Percentiles rank a stretch among this genome's conserved stretches.
Evolutionary conservation across 352 stramenopile genomes (phyloP).

Genomic region (Phytophthora rubi): DNA sequence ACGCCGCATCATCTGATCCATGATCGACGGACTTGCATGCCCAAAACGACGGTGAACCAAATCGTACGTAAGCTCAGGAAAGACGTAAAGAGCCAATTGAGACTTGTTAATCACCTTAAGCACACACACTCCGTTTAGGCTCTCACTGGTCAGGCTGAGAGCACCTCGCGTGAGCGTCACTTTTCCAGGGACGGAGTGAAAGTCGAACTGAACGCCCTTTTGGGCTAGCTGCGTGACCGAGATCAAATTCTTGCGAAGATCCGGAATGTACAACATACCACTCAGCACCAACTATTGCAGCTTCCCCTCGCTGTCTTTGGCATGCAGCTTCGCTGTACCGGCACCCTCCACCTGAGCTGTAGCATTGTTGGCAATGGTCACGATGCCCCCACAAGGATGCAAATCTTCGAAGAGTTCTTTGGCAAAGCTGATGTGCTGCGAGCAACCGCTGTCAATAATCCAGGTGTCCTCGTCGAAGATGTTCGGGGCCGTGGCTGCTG

Average conservation of each 20-base stretch:
- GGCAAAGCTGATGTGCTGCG: slow-evolving; percentile 14
- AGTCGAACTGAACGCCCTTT: neutral
- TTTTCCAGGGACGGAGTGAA: neutral
- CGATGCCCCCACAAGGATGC: neutral
- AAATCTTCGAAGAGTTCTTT: slow-evolving; percentile 4
- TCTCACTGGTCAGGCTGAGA: neutral
- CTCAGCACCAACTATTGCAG: neutral
- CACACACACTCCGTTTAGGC: neutral
- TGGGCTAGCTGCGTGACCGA: neutral
- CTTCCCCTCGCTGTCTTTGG: neutral
- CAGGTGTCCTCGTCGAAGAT: neutral
- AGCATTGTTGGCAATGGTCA: slow-evolving; percentile 12
- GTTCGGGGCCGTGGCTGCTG: neutral
- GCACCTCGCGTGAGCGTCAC: neutral
- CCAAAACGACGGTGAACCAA: neutral
- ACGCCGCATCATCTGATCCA: neutral
- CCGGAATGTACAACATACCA: neutral
- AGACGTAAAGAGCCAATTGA: neutral
- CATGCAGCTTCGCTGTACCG: neutral
- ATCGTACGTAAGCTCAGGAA: neutral
- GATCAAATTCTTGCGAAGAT: neutral
- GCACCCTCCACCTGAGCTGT: neutral
- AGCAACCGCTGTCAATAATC: slow-evolving; percentile 17
- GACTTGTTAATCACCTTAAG: neutral
- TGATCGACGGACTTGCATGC: neutral